Percentiles rank a stretch among this genome's conserved stretches.
phyloP scores from a whole-genome alignment of 2,329 filamentous ascomycete species.

The Coleophoma crateriformis region DNA sequence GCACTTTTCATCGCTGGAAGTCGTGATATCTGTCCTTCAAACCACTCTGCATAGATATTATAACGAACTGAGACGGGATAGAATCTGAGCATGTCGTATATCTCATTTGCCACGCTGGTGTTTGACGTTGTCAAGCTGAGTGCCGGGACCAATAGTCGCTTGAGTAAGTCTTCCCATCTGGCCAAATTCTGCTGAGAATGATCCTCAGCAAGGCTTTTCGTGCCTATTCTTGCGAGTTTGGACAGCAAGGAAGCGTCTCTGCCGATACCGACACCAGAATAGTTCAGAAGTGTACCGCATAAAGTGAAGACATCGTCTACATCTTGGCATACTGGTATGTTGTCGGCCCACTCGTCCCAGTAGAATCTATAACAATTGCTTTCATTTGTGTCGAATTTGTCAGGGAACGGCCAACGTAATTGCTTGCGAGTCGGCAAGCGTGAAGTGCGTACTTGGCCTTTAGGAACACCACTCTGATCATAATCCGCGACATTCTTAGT shows the following conservation, averaged over 20 bases:
- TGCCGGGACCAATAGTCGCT: conserved; percentile 78
- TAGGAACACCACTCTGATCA: conserved; percentile 64
- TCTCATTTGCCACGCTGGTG: conserved; percentile 75
- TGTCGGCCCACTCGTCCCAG: conserved; percentile 96
- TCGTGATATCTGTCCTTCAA: conserved; percentile 70
- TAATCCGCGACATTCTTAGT: conserved; percentile 42
- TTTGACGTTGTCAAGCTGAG: conserved; percentile 84
- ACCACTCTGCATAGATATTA: conserved; percentile 91
- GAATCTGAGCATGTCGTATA: conserved; percentile 76
- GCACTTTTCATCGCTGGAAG: conserved; percentile 72
- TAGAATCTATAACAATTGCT: conserved; percentile 84
- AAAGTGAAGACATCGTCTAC: conserved; percentile 88
- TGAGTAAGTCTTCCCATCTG: conserved; percentile 82
- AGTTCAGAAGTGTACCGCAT: conserved; percentile 76
- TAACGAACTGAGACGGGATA: conserved; percentile 77
- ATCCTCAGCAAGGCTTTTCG: conserved; percentile 67
- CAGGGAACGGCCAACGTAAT: conserved; percentile 79
- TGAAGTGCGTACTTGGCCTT: conserved; percentile 60
- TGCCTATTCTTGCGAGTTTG: conserved; percentile 82
- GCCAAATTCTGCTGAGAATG: conserved; percentile 61
- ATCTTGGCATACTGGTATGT: conserved; percentile 82
- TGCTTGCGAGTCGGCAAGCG: conserved; percentile 58
- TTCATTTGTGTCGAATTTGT: conserved; percentile 70
- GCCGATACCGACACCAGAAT: conserved; percentile 85
- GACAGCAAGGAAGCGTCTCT: conserved; percentile 72